phyloP scores from a whole-genome alignment of 2,329 filamentous ascomycete species.

The Cryoendolithus antarcticus region DNA sequence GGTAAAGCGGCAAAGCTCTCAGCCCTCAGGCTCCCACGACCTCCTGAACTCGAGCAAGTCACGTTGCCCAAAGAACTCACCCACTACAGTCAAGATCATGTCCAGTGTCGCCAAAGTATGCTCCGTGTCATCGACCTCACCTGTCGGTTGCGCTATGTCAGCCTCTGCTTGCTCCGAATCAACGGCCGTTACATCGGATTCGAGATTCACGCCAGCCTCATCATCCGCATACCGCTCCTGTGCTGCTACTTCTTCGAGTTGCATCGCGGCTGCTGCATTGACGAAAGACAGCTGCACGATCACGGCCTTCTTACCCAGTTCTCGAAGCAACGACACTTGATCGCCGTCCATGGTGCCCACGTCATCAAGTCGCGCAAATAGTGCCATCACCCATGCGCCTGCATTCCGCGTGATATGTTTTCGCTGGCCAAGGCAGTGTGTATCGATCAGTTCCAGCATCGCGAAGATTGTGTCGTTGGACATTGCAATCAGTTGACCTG shows the following conservation, averaged over 20 bases:
- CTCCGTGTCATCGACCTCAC: constrained; percentile 18
- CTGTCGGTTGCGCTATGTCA: no score
- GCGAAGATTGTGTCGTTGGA: constrained; percentile 53
- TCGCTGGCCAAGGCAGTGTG: no score
- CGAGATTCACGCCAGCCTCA: no score
- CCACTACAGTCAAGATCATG: constrained; percentile 80
- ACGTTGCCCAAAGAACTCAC: constrained; percentile 79
- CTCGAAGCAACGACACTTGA: constrained; percentile 64
- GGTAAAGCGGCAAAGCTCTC: not conserved
- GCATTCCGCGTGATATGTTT: constrained; percentile 32
- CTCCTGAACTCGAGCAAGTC: constrained; percentile 65
- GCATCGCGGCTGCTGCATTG: constrained; percentile 14
- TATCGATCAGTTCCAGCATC: constrained; percentile 41
- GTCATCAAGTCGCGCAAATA: constrained; percentile 59
- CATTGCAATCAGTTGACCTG: constrained; percentile 40
- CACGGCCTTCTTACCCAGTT: constrained; percentile 62
- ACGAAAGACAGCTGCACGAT: constrained; percentile 18
- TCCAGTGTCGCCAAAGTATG: constrained; percentile 56
- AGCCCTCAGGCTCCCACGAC: constrained; percentile 12
- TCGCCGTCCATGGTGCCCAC: constrained; percentile 62
- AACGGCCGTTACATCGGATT: no score
- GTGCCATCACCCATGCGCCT: constrained; percentile 74
- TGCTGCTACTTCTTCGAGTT: constrained; percentile 12
- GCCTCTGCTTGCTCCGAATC: no score
- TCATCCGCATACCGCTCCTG: no score